These are phyloP conservation scores for Chaetomium tenue DNA, from an alignment of 495 filamentous ascomycete genomes.

Conservation along the genomic window DNA sequence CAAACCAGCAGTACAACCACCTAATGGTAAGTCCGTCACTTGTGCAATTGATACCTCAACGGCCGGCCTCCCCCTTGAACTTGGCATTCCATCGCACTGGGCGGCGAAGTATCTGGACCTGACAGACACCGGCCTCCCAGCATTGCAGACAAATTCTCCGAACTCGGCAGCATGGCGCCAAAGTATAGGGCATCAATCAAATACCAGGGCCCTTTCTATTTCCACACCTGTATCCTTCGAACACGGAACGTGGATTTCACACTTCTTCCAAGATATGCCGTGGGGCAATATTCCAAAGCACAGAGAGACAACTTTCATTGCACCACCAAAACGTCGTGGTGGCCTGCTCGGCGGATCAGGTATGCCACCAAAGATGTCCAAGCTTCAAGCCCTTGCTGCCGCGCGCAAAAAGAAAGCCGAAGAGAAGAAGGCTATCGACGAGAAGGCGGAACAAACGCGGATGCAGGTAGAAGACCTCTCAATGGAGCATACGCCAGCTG, in stretches of 20 bases:
- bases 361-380: slow-evolving; percentile 71
- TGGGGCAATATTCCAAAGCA: slow-evolving; percentile 77
- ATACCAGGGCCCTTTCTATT: background rate
- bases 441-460: slow-evolving; percentile 36
- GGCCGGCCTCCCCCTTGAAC: slow-evolving; percentile 4
- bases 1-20: slow-evolving; percentile 38
- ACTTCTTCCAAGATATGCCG: slow-evolving; percentile 78
- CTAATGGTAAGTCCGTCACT: slow-evolving; percentile 53
- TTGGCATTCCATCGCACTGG: slow-evolving; percentile 18
- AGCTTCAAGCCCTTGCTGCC: slow-evolving; percentile 85
- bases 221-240: background rate
- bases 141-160: background rate
- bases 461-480: slow-evolving; percentile 32
- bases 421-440: slow-evolving; percentile 49
- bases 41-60: slow-evolving; percentile 20
- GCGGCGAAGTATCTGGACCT: slow-evolving; percentile 12
- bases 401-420: slow-evolving; percentile 81
- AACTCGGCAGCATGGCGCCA: background rate
- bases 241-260: slow-evolving; percentile 17
- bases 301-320: slow-evolving; percentile 65
- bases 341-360: slow-evolving; percentile 74
- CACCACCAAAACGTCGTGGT: slow-evolving; percentile 59
- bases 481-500: slow-evolving; percentile 19
- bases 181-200: background rate
- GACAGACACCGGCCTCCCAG: slow-evolving; percentile 6